Evolutionary conservation across 2,329 filamentous ascomycete species (phyloP), one percentile per base, ranked within the genome.

Genomic region (Scedosporium aurantiacum): DNA sequence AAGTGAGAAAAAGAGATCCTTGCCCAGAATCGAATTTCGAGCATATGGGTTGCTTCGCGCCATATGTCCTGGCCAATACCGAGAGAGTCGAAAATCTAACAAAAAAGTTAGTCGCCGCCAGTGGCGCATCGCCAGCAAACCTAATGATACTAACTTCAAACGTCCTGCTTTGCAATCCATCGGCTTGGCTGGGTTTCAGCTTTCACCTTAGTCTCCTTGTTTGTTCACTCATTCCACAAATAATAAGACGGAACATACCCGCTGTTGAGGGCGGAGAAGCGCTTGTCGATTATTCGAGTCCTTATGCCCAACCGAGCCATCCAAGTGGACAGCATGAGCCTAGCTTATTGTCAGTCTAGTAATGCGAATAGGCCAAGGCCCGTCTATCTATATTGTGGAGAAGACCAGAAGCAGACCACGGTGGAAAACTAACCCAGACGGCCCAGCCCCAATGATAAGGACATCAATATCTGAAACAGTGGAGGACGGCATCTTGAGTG

Each of bases 11-110:
- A 21, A 6, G n/a, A 8, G 3, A 1, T 21, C 21, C 4, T 55
- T 25, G 27, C 50, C 50, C 50, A 55, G 21, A 55, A 55, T 27
- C 50, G 50, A 55, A 55, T 55, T 27, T 55, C 86, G n/a, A 87
- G 76, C 75, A 88, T 82, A 68, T 85, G 84, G 68, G 87, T 87
- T 12, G 82, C 79, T 66, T 89, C 86, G 54, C 83, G 84, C 80
- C 83, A 84, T 1, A 79, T 80, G 4, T 80, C 74, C 64, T 89
- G 81, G 2, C 77, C 84, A 63, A 90, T 82, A 0, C 83, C 86
- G 65, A 91, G 87, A 58, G 81, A 84, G 66, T 90, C 85, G 61
- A 90, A 82, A 14, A 90, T 88, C 70, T 90, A 85, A 1, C 8
- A 89, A 75, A 3, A 3, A 16, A 21, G 50, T 55, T 10, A 55